Evolutionary conservation across 305 asterid species (phyloP).

Genomic region (Fraxinus albicans): DNA sequence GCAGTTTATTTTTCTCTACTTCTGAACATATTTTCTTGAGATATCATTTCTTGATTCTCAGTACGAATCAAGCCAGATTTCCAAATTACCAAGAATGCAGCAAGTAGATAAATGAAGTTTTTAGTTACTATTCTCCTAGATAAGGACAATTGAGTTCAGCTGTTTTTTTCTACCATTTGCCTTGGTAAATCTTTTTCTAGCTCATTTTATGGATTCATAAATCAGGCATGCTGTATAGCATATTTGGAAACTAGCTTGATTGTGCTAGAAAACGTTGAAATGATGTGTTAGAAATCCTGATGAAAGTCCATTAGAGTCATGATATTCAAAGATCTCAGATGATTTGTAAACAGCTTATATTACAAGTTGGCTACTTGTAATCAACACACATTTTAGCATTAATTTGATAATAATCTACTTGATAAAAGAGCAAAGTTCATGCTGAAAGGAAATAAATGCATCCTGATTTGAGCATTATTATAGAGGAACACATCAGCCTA

Average conservation of each 20-base stretch:
- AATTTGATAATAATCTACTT: background rate
- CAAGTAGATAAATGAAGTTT: constrained; percentile 2
- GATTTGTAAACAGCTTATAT: background rate
- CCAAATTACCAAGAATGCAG: background rate
- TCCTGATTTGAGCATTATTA: background rate
- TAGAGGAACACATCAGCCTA: background rate
- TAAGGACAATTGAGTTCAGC: background rate
- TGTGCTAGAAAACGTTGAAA: background rate
- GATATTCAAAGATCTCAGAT: background rate
- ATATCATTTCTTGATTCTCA: background rate
- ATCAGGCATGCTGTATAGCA: background rate
- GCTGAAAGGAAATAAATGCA: background rate
- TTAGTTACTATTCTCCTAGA: background rate
- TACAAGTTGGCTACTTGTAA: background rate
- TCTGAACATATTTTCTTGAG: background rate
- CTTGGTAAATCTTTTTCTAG: constrained; percentile 1
- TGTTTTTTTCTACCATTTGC: background rate
- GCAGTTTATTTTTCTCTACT: constrained; percentile 14
- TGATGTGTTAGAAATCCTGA: background rate
- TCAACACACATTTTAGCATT: background rate
- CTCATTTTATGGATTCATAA: constrained; percentile 5
- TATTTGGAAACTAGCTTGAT: background rate
- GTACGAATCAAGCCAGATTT: background rate
- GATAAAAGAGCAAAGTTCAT: background rate
- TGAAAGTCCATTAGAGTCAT: background rate